A percentile compares a stretch with the other conserved stretches of the same genome.
Conservation (phyloP, 202 grass and related monocot species). For the Alloteropsis angusta region DNA sequence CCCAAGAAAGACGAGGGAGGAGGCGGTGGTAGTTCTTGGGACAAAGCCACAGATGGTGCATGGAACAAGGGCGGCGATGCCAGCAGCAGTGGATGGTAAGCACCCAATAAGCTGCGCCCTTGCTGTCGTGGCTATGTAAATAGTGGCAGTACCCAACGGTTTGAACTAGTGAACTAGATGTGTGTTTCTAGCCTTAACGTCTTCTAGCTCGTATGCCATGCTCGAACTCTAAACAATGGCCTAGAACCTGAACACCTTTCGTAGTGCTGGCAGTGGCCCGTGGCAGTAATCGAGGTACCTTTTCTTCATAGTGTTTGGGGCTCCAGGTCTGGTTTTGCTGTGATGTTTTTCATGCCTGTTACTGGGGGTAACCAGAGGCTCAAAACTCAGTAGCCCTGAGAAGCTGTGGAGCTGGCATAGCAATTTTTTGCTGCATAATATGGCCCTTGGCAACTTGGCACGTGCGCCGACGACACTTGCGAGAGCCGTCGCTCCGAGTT, state of each 20-base stretch:
- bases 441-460: background rate
- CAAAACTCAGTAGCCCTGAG: too few relatives aligned
- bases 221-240: background rate
- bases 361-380: too few relatives aligned
- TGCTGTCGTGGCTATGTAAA: constrained; percentile 12
- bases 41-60: constrained; percentile 8
- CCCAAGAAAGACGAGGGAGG: constrained; percentile 17
- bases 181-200: background rate
- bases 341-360: too few relatives aligned
- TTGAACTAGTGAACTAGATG: background rate
- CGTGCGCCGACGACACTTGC: background rate
- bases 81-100: constrained; percentile 34
- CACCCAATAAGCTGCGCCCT: background rate
- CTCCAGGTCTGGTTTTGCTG: background rate
- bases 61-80: constrained; percentile 19
- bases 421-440: too few relatives aligned
- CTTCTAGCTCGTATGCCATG: background rate
- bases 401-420: background rate
- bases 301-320: background rate
- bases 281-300: background rate
- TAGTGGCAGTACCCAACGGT: background rate
- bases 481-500: too few relatives aligned
- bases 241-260: background rate
- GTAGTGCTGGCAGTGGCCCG: background rate
- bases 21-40: constrained; percentile 31